Base-by-base conservation (phyloP, 768 basidiomycete genomes). In the Lactarius tabidus region DNA sequence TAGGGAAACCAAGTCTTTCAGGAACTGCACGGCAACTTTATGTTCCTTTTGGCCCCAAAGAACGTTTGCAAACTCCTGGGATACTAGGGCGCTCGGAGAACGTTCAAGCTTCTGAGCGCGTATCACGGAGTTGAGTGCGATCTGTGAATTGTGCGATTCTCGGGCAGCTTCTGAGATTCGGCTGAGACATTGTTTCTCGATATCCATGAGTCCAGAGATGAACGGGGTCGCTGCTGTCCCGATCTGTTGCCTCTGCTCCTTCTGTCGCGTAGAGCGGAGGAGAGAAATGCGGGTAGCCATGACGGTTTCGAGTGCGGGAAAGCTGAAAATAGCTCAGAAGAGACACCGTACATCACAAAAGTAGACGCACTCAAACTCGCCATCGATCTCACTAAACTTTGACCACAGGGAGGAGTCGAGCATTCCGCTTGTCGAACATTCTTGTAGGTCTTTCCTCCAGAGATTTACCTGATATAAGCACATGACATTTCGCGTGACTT, bases 41-140 rank as follows among this genome's bases (percentile, higher is more conserved):
- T 93, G 90, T 72, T 99, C 96, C 52, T 85, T 86, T 65, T 92
- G 89, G 12, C 84, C 75, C 93, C 96, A 98, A 8, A 98, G 80
- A 20, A 98, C 94, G 64, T 88, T 85, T 18, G 96, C 89, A 70
- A 93, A 93, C 72, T 97, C 95, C 70, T 88, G 81, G 0, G 86
- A 84, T 28, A 90, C 84, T 33, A 82, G 79, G n/a, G 78, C 77
- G 4, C 84, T 79, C 0, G 81, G 72, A 1, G 62, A 68, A 1
- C 67, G 71, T 65, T 85, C 85, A 6, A 95, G 75, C 41, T 77
- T 79, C 72, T 90, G 89, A 0, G 93, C 92, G 31, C 85, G 83
- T 35, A 91, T 80, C 41, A 95, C 80, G 6, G 95, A 87, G 71
- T 96, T 98, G 31, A 97, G 76, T 0, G 96, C 92, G 39, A 94